Evolutionary conservation across 805 yeast genomes (phyloP).

Genomic region (Grigorovia humatica): DNA sequence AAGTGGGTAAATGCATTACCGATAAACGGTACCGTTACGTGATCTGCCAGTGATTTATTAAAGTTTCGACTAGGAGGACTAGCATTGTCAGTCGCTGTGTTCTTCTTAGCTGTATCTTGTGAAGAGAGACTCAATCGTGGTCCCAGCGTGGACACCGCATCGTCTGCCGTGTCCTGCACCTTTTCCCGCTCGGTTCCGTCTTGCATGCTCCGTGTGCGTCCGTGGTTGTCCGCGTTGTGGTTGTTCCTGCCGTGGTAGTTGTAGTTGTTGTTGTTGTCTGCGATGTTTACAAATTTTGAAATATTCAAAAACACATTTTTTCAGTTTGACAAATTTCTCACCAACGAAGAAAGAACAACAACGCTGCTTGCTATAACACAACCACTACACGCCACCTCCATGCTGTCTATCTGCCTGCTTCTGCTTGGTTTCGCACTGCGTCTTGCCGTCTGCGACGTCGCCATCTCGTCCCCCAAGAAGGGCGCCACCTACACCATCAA

Average conservation of each 20-base stretch:
- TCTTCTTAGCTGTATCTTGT: neutral
- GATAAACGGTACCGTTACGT: neutral
- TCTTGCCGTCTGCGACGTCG: slow-evolving; percentile 18
- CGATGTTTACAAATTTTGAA: neutral
- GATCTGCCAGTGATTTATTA: neutral
- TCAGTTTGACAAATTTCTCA: too few species aligned
- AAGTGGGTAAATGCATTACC: neutral
- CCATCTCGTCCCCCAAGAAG: slow-evolving; percentile 16
- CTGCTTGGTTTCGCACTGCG: neutral
- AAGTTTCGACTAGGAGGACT: neutral
- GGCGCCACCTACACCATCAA: slow-evolving; percentile 16
- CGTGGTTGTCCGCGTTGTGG: too few species aligned
- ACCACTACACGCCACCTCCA: neutral
- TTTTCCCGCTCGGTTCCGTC: too few species aligned
- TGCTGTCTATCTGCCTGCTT: neutral
- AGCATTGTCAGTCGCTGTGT: neutral
- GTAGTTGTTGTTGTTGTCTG: too few species aligned
- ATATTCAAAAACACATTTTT: too few species aligned
- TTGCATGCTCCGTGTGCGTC: too few species aligned
- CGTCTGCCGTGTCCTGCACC: too few species aligned
- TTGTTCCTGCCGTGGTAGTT: too few species aligned
- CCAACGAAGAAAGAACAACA: neutral
- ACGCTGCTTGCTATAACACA: too few species aligned
- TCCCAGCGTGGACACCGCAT: too few species aligned
- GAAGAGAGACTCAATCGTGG: too few species aligned